A percentile compares a stretch with the other conserved stretches of the same genome.
phyloP scores from a whole-genome alignment of 2,329 filamentous ascomycete species.

The Colletotrichum sp. region DNA sequence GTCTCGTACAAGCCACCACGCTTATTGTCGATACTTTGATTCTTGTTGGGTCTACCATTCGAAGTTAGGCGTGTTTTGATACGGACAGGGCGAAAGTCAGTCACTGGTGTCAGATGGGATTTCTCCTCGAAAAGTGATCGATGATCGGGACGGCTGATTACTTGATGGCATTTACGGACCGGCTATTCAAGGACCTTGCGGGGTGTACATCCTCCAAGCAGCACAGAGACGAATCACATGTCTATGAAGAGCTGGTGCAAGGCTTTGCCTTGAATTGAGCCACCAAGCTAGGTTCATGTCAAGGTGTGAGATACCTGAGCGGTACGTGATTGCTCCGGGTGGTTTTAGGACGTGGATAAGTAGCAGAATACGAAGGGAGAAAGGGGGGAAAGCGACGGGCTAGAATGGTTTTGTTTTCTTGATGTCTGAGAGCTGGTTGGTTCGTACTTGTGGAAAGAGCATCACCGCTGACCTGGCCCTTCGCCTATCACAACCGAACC shows the following conservation, averaged over 20 bases:
- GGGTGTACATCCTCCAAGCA: not conserved
- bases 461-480: too few species aligned
- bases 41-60: too few species aligned
- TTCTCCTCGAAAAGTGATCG: too few species aligned
- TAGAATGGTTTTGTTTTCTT: fast-evolving
- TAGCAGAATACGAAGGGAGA: not conserved
- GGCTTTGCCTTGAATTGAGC: not conserved
- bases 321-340: fast-evolving
- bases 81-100: too few species aligned
- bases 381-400: not conserved
- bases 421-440: not conserved
- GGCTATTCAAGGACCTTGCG: fast-evolving
- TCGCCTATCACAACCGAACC: not conserved
- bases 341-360: fast-evolving
- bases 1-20: not conserved
- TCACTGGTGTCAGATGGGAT: fast-evolving
- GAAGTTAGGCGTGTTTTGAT: too few species aligned
- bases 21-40: too few species aligned
- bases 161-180: too few species aligned
- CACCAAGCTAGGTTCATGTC: fast-evolving
- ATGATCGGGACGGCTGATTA: too few species aligned
- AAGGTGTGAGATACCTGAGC: not conserved
- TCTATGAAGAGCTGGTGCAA: not conserved
- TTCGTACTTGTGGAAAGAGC: not conserved
- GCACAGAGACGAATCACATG: fast-evolving